Percentiles rank a stretch among this genome's conserved stretches.
Conservation (phyloP, 78 protist species). For the Dictyostelium purpureum region DNA sequence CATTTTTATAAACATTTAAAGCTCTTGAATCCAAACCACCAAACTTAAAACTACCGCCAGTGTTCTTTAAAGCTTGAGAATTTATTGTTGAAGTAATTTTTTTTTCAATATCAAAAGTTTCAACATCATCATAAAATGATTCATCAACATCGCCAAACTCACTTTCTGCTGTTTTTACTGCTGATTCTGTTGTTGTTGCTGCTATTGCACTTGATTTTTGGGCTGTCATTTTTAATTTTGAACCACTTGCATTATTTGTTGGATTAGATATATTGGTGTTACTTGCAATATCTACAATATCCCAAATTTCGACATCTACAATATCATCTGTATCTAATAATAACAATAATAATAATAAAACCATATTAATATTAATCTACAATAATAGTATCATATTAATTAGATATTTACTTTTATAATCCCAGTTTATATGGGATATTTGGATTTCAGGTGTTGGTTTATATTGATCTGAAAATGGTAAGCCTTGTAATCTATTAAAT, state of each 20-base stretch:
- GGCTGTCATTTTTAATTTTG: neutral
- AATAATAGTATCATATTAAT: neutral
- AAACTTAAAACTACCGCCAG: conserved; percentile 56
- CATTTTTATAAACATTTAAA: conserved; percentile 55
- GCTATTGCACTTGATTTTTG: neutral
- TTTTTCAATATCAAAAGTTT: neutral
- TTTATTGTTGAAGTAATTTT: neutral
- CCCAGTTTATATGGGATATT: conserved; percentile 76
- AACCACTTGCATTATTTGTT: neutral
- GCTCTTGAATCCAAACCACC: conserved; percentile 57
- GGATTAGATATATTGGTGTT: neutral
- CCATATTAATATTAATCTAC: neutral
- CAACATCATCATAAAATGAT: neutral
- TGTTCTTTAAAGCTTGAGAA: neutral
- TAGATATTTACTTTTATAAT: conserved; percentile 56
- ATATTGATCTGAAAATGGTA: conserved; percentile 25
- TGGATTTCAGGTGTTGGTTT: conserved; percentile 74
- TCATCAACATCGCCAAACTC: neutral
- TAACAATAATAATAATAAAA: neutral
- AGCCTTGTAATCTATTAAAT: conserved; percentile 60
- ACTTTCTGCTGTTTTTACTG: neutral
- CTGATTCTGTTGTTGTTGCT: neutral
- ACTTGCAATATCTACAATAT: conserved; percentile 68
- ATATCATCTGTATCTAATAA: conserved; percentile 70
- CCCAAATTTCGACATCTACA: conserved; percentile 80